Conservation (phyloP, 2,329 filamentous ascomycete genomes). For the Neurospora sp. region DNA sequence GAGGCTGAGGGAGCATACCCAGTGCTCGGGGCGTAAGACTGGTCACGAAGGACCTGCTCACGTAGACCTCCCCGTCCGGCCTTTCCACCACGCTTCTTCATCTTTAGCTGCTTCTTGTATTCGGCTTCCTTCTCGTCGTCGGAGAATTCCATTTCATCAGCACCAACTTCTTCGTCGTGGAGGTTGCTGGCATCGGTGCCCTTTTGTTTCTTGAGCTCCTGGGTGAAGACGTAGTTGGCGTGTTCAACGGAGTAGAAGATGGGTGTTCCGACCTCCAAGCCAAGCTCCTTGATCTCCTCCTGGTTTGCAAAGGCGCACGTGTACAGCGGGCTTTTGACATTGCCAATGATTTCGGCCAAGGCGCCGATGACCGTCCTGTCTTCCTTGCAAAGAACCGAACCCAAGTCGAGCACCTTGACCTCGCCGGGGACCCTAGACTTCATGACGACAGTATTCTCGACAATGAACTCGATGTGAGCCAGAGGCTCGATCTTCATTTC, state of each 20-base stretch:
- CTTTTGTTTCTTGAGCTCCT: constrained; percentile 68
- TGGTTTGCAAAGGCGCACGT: constrained; percentile 64
- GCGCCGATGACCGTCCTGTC: constrained; percentile 70
- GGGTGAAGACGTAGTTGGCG: constrained; percentile 78
- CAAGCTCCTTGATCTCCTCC: constrained; percentile 57
- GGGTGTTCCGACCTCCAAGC: constrained; percentile 57
- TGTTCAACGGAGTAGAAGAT: constrained; percentile 74
- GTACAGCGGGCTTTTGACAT: constrained; percentile 80
- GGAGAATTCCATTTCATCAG: constrained; percentile 88
- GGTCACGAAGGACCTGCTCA: constrained; percentile 2
- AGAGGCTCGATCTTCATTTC: constrained; percentile 71
- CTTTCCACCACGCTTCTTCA: constrained; percentile 48
- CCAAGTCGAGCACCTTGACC: constrained; percentile 74
- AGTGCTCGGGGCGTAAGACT: not conserved
- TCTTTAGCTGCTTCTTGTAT: constrained; percentile 61
- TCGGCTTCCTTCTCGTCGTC: constrained; percentile 92
- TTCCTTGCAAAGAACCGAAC: constrained; percentile 71
- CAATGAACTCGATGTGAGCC: constrained; percentile 64
- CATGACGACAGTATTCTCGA: constrained; percentile 71
- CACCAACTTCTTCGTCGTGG: constrained; percentile 80
- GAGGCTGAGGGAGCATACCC: not conserved
- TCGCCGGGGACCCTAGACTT: constrained; percentile 71
- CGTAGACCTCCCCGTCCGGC: constrained; percentile 24
- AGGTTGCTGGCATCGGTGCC: constrained; percentile 92
- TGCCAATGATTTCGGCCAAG: constrained; percentile 77